These are phyloP conservation scores for Solanum dulcamara DNA, from an alignment of 257 asterid species.

Conservation along the genomic window DNA sequence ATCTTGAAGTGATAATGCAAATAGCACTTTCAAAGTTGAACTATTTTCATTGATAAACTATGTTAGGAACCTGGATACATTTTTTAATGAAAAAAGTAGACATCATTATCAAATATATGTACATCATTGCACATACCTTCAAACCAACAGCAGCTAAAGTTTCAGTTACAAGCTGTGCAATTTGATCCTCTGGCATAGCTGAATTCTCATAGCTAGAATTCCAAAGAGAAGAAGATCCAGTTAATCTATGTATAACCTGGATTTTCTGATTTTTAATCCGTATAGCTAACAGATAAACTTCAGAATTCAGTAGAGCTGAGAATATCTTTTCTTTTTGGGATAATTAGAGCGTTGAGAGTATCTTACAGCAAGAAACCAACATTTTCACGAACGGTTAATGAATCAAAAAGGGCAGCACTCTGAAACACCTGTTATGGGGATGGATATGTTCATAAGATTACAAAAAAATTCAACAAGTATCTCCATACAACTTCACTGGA, in stretches of 20 bases:
- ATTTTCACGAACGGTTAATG: constrained; percentile 91
- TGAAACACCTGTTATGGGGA: constrained; percentile 72
- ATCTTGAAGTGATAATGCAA: neutral
- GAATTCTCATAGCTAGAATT: constrained; percentile 81
- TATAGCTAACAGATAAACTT: neutral
- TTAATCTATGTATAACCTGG: neutral
- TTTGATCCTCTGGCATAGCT: constrained; percentile 72
- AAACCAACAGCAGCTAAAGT: constrained; percentile 97
- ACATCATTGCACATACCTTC: constrained; percentile 48
- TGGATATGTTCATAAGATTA: constrained; percentile 5
- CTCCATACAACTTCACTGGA: neutral
- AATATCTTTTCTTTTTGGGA: neutral
- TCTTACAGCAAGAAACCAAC: constrained; percentile 96
- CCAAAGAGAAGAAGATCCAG: neutral
- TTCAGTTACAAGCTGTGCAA: constrained; percentile 77
- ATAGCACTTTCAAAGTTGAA: neutral
- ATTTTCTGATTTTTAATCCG: neutral
- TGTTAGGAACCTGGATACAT: neutral
- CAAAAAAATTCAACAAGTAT: constrained; percentile 6
- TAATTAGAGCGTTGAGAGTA: neutral
- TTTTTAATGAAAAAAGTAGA: neutral
- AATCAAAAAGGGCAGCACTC: constrained; percentile 98
- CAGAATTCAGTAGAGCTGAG: neutral
- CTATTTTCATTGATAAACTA: neutral
- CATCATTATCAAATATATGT: neutral